A percentile compares a stretch with the other conserved stretches of the same genome.
Conservation (phyloP, 2,329 filamentous ascomycete genomes). For the Plectosphaerella sp. region DNA sequence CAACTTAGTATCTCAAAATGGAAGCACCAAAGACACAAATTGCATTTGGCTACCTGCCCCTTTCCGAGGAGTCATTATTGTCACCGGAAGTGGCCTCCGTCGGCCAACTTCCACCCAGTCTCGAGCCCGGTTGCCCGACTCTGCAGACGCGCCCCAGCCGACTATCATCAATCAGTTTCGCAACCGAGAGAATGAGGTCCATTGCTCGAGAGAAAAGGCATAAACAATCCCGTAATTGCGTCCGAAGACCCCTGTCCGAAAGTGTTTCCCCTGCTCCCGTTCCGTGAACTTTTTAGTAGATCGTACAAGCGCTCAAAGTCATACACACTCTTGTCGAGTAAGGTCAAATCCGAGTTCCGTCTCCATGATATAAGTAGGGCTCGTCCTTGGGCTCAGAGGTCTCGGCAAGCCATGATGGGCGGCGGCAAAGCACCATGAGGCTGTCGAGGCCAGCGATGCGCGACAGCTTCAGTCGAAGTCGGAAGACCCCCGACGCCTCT, state of each 20-base stretch:
- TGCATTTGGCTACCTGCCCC: too few relatives aligned
- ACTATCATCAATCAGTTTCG: not conserved
- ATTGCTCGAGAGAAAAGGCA: constrained; percentile 5
- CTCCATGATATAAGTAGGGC: constrained; percentile 10
- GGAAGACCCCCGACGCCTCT: not conserved
- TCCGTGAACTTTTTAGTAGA: constrained; percentile 12
- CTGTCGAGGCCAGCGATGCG: constrained; percentile 4
- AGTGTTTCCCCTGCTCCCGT: constrained; percentile 13
- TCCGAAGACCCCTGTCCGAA: constrained; percentile 11
- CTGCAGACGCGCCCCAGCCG: not conserved
- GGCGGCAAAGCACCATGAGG: constrained; percentile 2
- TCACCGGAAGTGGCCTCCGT: not conserved
- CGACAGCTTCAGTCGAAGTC: not conserved
- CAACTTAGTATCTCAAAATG: too few relatives aligned
- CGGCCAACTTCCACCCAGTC: not conserved
- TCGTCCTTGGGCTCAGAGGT: constrained; percentile 13
- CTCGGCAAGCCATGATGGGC: constrained; percentile 3
- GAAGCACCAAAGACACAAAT: too few relatives aligned
- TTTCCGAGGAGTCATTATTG: too few relatives aligned
- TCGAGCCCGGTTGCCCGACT: not conserved
- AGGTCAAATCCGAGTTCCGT: not conserved
- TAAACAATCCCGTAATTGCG: constrained; percentile 11
- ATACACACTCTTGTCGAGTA: constrained; percentile 7
- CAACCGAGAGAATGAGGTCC: not conserved
- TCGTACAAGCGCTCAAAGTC: constrained; percentile 15